Conservation (phyloP, 2,329 filamentous ascomycete genomes). For the Penicillium corylophilum region DNA sequence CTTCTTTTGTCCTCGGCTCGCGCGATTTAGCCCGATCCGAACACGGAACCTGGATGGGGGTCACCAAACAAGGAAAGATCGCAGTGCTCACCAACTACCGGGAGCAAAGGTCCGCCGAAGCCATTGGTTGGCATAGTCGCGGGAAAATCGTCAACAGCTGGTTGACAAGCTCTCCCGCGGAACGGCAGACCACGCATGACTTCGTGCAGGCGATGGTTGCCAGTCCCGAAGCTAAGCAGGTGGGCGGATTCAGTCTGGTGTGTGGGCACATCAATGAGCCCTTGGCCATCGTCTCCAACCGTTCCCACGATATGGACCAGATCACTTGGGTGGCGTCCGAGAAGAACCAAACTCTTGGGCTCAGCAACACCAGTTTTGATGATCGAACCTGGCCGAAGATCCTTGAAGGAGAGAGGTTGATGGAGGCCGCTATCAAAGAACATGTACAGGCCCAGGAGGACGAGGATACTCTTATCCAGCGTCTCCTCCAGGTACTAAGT, state of each 20-base stretch:
- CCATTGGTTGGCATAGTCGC: conserved; percentile 51
- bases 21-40: conserved; percentile 60
- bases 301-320: conserved; percentile 53
- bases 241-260: conserved; percentile 63
- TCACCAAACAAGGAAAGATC: conserved; percentile 60
- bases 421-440: conserved; percentile 50
- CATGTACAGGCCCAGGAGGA: conserved; percentile 45
- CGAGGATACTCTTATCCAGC: conserved; percentile 52
- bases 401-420: conserved; percentile 54
- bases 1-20: conserved; percentile 58
- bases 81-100: conserved; percentile 66
- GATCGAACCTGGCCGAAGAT: conserved; percentile 64
- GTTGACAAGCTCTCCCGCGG: conserved; percentile 47
- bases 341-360: conserved; percentile 54
- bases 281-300: conserved; percentile 62
- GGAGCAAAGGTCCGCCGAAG: conserved; percentile 51
- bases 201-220: conserved; percentile 58
- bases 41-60: conserved; percentile 64
- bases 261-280: conserved; percentile 57
- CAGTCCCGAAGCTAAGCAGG: conserved; percentile 54
- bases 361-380: conserved; percentile 62
- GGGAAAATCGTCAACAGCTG: conserved; percentile 62
- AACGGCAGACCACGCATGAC: conserved; percentile 45
- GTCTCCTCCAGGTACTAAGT: conserved; percentile 54
- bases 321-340: conserved; percentile 53